A percentile compares a stretch with the other conserved stretches of the same genome.
These are phyloP conservation scores for Phylloporus sp. DNA, from an alignment of 768 basidiomycete genomes.

Conservation along the genomic window DNA sequence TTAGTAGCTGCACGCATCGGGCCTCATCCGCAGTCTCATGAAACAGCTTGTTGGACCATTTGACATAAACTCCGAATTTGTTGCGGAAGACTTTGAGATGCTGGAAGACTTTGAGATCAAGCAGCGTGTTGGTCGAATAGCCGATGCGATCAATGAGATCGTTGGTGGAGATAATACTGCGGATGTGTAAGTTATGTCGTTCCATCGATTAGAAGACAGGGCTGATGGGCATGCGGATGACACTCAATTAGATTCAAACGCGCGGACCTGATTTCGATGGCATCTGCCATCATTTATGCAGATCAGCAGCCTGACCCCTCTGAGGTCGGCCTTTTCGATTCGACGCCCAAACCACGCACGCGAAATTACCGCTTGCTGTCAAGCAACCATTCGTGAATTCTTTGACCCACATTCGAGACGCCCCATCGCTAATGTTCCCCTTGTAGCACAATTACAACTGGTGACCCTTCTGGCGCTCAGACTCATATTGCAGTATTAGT, in stretches of 20 bases:
- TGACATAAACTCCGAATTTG: constrained; percentile 47
- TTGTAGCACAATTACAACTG: constrained; percentile 62
- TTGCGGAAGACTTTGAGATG: constrained; percentile 64
- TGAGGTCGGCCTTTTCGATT: constrained; percentile 68
- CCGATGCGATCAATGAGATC: constrained; percentile 58
- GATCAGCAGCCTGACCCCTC: constrained; percentile 72
- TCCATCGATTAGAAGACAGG: background rate
- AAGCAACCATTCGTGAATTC: constrained; percentile 60
- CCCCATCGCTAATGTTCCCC: background rate
- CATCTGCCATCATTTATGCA: constrained; percentile 68
- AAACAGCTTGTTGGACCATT: constrained; percentile 77
- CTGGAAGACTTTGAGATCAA: constrained; percentile 72
- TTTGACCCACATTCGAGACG: background rate
- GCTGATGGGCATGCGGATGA: background rate
- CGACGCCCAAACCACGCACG: constrained; percentile 55
- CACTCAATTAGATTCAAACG: constrained; percentile 42
- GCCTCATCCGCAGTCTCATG: constrained; percentile 3
- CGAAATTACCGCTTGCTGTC: constrained; percentile 58
- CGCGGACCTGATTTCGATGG: constrained; percentile 58
- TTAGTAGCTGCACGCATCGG: background rate
- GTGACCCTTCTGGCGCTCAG: constrained; percentile 62
- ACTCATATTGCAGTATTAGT: constrained; percentile 70
- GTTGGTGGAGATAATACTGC: constrained; percentile 35
- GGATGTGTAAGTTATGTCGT: constrained; percentile 39
- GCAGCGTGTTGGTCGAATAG: constrained; percentile 65